Evolutionary conservation across 441 rosid genomes (phyloP).

Genomic region (Populus hybrid): DNA sequence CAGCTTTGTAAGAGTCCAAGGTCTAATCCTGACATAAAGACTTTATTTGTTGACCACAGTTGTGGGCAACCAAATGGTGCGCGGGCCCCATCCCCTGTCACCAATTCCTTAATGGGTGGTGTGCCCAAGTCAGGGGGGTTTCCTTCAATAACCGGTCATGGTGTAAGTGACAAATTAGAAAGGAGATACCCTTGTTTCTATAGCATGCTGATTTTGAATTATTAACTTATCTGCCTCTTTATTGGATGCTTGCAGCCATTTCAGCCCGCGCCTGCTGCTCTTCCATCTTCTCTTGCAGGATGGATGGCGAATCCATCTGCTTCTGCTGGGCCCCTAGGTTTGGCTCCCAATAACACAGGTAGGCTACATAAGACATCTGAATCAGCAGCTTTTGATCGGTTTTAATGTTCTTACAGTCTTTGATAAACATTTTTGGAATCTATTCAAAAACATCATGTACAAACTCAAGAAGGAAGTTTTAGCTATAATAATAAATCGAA

Average conservation of each 20-base stretch:
- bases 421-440: neutral
- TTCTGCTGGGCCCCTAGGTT: slow-evolving; percentile 64
- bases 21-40: slow-evolving; percentile 77
- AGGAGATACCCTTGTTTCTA: neutral
- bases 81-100: slow-evolving; percentile 6
- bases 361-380: slow-evolving; percentile 2
- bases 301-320: slow-evolving; percentile 82
- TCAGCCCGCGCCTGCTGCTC: slow-evolving; percentile 55
- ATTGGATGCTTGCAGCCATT: slow-evolving; percentile 51
- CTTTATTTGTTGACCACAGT: slow-evolving; percentile 71
- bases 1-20: slow-evolving; percentile 83
- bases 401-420: slow-evolving; percentile 4
- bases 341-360: slow-evolving; percentile 67
- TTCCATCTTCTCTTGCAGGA: slow-evolving; percentile 68
- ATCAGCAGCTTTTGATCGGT: slow-evolving; percentile 1
- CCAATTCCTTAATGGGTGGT: slow-evolving; percentile 62
- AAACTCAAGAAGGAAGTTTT: neutral
- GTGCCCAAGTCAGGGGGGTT: slow-evolving; percentile 65
- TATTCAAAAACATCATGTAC: neutral
- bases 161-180: slow-evolving; percentile 48
- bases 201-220: slow-evolving; percentile 11
- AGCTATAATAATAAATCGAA: neutral
- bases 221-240: slow-evolving; percentile 4
- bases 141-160: slow-evolving; percentile 59
- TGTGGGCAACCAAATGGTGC: slow-evolving; percentile 76